phyloP scores from a whole-genome alignment of 2,329 filamentous ascomycete genomes.

The Colletotrichum nymphaeae region DNA sequence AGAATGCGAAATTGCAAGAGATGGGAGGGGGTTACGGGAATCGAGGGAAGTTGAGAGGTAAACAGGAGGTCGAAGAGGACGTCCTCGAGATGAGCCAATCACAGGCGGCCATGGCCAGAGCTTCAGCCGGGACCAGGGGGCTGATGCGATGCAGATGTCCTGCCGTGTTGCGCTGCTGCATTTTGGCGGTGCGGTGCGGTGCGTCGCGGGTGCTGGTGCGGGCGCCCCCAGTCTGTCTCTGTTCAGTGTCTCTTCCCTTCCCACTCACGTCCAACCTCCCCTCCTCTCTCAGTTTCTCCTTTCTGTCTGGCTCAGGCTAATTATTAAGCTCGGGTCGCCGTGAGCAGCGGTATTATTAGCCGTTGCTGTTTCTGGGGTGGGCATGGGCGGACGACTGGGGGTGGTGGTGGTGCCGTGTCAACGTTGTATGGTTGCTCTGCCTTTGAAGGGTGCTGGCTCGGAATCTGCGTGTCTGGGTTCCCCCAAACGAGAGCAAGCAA shows the following conservation, averaged over 20 bases:
- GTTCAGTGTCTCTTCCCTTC: background rate
- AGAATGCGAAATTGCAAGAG: conserved; percentile 21
- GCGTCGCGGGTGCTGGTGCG: background rate
- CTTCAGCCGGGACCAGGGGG: conserved; percentile 36
- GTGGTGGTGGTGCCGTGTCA: conserved; percentile 7
- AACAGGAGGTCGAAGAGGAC: conserved; percentile 35
- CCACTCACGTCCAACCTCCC: too few relatives aligned
- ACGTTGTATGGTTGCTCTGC: conserved; percentile 4
- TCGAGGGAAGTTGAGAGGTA: conserved; percentile 34
- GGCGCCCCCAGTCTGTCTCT: background rate
- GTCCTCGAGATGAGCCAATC: conserved; percentile 33
- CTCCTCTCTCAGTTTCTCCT: background rate
- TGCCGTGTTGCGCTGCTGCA: conserved; percentile 8
- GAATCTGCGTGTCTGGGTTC: conserved; percentile 31
- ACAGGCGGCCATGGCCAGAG: conserved; percentile 29
- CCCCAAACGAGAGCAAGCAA: background rate
- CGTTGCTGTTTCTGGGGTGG: conserved; percentile 7
- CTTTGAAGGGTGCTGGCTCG: conserved; percentile 5
- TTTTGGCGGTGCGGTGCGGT: conserved; percentile 29
- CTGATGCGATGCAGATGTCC: conserved; percentile 36
- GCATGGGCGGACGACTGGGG: background rate
- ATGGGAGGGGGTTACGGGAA: conserved; percentile 26
- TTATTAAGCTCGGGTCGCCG: conserved; percentile 16
- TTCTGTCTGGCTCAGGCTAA: background rate
- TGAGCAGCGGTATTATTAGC: conserved; percentile 10